phyloP scores from a whole-genome alignment of 2,329 filamentous ascomycete species.

The Sporothrix brunneoviolacea region DNA sequence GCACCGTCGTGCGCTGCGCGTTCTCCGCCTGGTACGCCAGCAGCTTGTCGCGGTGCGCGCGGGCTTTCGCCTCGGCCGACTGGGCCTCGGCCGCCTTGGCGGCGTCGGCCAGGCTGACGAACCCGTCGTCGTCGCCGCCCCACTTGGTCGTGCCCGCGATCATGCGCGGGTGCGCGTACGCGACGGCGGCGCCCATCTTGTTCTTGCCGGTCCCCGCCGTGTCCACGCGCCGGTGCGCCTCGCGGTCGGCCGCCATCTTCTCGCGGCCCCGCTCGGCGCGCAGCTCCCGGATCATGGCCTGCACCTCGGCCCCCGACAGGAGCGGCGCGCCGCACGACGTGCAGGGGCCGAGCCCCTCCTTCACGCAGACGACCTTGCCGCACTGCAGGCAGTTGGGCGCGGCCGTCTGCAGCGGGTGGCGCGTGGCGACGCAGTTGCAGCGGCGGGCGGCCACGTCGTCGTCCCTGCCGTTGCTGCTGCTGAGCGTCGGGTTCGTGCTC shows the following conservation, averaged over 20 bases:
- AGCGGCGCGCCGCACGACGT: conserved; percentile 79
- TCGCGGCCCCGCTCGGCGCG: conserved; percentile 81
- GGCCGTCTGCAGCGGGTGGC: conserved; percentile 82
- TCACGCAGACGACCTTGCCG: conserved; percentile 91
- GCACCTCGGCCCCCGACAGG: conserved; percentile 65
- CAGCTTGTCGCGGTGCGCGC: conserved; percentile 73
- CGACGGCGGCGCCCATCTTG: conserved; percentile 25
- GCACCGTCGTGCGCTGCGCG: conserved; percentile 72
- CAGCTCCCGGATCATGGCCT: conserved; percentile 77
- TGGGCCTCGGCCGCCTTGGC: conserved; percentile 59
- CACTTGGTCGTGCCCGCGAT: conserved; percentile 17
- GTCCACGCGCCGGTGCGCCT: no score
- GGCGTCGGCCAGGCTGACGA: conserved; percentile 60
- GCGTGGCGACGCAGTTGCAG: conserved; percentile 82
- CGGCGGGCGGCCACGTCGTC: conserved; percentile 53
- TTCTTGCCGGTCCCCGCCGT: conserved; percentile 60
- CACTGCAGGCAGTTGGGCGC: conserved; percentile 90
- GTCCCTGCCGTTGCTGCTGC: conserved; percentile 20
- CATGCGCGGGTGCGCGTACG: conserved; percentile 15
- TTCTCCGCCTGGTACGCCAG: conserved; percentile 81
- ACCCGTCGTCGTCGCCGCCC: conserved; percentile 28
- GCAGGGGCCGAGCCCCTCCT: conserved; percentile 89
- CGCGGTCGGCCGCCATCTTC: conserved; percentile 75
- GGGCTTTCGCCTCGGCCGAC: conserved; percentile 60
- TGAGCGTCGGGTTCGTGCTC: conserved; percentile 74